A percentile compares a stretch with the other conserved stretches of the same genome.
These are phyloP conservation scores for Centrapalus pauciflorus DNA, from an alignment of 129 eudicot species.

Conservation along the genomic window DNA sequence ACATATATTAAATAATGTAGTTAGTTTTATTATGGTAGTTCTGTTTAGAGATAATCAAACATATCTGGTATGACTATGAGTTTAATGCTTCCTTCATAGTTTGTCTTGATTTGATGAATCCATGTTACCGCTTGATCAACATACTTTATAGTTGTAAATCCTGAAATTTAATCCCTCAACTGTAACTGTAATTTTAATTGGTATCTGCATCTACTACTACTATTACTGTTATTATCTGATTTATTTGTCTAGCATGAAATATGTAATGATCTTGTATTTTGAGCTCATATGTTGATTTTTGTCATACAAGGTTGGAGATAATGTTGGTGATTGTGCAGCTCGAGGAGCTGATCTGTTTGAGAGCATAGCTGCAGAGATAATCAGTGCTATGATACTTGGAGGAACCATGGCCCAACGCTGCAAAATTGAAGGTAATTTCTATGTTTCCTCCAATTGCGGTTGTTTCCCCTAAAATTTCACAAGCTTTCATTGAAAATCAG, in stretches of 20 bases:
- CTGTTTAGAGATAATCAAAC: neutral
- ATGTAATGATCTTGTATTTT: slow-evolving; percentile 7
- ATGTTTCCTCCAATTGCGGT: slow-evolving; percentile 5
- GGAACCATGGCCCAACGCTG: slow-evolving; percentile 97
- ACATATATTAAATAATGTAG: neutral
- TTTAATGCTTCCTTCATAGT: neutral
- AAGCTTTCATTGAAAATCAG: neutral
- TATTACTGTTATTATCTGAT: neutral
- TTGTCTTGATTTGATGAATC: neutral
- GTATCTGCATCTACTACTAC: neutral
- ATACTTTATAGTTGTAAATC: neutral
- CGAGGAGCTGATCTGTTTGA: slow-evolving; percentile 98
- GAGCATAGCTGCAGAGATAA: slow-evolving; percentile 99
- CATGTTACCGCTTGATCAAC: neutral
- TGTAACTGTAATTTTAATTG: neutral
- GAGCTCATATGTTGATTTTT: slow-evolving; percentile 12
- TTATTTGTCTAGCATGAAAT: neutral
- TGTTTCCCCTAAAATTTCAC: neutral
- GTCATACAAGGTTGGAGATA: slow-evolving; percentile 77
- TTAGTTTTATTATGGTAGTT: neutral
- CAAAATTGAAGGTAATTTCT: slow-evolving; percentile 75
- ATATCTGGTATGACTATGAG: neutral
- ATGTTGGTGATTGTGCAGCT: slow-evolving; percentile 99
- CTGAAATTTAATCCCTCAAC: neutral
- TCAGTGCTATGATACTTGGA: slow-evolving; percentile 99